These are phyloP conservation scores for Dissophora ornata DNA, from an alignment of 192 early-diverging fungal species.

Conservation along the genomic window DNA sequence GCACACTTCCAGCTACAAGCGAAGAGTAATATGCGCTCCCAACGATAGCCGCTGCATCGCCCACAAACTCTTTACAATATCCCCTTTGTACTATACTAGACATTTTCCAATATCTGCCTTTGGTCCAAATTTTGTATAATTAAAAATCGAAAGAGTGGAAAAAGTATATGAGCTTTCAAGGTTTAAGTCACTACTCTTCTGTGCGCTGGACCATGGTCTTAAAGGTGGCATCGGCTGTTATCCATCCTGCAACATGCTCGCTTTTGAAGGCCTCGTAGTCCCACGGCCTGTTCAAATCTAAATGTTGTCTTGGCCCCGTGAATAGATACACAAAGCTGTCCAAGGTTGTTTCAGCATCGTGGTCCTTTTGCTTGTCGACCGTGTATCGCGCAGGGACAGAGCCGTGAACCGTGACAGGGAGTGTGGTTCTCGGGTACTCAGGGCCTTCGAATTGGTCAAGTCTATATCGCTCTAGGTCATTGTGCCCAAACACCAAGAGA, in stretches of 20 bases:
- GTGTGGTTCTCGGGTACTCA: slow-evolving; percentile 23
- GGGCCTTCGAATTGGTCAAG: slow-evolving; percentile 36
- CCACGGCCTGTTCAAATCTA: slow-evolving; percentile 21
- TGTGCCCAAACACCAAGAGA: slow-evolving; percentile 31
- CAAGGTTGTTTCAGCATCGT: not conserved
- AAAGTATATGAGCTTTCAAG: too few relatives aligned
- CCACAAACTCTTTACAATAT: too few relatives aligned
- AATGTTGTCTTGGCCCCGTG: slow-evolving; percentile 16
- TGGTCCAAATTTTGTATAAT: too few relatives aligned
- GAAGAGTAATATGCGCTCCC: slow-evolving; percentile 4
- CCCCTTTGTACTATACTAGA: not conserved
- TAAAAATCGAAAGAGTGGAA: not conserved
- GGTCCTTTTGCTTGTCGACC: not conserved
- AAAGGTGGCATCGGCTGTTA: slow-evolving; percentile 14
- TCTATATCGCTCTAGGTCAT: slow-evolving; percentile 15
- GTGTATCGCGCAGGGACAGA: slow-evolving; percentile 16
- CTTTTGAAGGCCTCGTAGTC: slow-evolving; percentile 29
- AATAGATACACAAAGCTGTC: slow-evolving; percentile 26
- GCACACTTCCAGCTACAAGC: not conserved
- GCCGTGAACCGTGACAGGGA: not conserved
- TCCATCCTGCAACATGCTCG: slow-evolving; percentile 25
- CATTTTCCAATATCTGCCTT: too few relatives aligned
- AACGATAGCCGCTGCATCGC: too few relatives aligned
- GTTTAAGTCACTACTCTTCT: not conserved
- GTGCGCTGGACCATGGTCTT: slow-evolving; percentile 17